Evolutionary conservation across 345 rosid species (phyloP).

Genomic region (Psidium guajava): DNA sequence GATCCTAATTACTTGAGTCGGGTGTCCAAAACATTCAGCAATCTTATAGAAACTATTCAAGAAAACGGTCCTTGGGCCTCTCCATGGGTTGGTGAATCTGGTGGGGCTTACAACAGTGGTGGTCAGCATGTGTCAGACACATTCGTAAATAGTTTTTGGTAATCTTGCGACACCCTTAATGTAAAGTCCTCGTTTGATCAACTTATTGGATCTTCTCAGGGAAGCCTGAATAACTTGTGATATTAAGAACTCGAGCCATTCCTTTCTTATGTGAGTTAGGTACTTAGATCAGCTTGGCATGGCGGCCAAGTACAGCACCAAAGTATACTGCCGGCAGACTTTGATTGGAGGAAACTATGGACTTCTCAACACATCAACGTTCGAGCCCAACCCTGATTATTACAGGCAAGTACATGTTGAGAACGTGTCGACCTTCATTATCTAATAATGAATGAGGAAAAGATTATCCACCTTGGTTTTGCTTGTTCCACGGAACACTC

Average conservation of each 20-base stretch:
- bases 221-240: not conserved
- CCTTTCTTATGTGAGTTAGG: conserved; percentile 21
- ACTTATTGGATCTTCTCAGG: not conserved
- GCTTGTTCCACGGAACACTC: not conserved
- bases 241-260: not conserved
- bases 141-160: conserved; percentile 95
- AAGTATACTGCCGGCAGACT: conserved; percentile 94
- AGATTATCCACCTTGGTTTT: not conserved
- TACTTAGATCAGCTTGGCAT: conserved; percentile 97
- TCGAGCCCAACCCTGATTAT: conserved; percentile 87
- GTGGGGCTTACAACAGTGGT: conserved; percentile 97
- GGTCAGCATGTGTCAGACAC: conserved; percentile 75
- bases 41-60: conserved; percentile 38
- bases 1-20: conserved; percentile 57
- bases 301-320: conserved; percentile 81
- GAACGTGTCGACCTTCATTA: not conserved
- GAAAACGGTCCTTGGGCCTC: conserved; percentile 82
- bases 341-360: conserved; percentile 90
- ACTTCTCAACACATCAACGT: conserved; percentile 59
- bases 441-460: not conserved
- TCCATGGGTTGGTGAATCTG: conserved; percentile 98
- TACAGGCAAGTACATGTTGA: conserved; percentile 53
- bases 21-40: conserved; percentile 44
- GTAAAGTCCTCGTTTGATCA: not conserved
- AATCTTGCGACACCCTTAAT: conserved; percentile 1